Conservation (phyloP, 805 yeast species). For the Barnettozyma wickerhamii region DNA sequence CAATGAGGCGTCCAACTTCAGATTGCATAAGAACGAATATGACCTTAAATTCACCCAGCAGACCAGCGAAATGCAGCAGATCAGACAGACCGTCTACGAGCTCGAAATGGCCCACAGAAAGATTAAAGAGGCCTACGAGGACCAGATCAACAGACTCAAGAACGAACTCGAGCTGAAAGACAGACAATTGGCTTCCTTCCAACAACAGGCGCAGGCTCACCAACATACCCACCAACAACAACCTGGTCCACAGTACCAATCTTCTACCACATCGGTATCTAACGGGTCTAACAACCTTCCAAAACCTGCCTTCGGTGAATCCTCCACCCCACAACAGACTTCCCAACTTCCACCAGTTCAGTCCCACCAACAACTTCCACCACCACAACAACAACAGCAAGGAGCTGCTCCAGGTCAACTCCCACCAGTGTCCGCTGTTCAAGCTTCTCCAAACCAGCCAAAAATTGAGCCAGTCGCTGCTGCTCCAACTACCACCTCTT, state of each 20-base stretch:
- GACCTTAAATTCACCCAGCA: conserved; percentile 90
- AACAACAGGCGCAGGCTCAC: conserved; percentile 35
- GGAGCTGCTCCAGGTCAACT: conserved; percentile 25
- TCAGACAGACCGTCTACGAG: conserved; percentile 90
- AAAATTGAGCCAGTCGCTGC: conserved; percentile 21
- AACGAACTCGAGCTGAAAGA: conserved; percentile 81
- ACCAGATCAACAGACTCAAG: conserved; percentile 81
- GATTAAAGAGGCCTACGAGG: conserved; percentile 94
- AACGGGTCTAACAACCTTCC: conserved; percentile 24
- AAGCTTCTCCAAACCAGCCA: conserved; percentile 29
- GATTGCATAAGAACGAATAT: conserved; percentile 89
- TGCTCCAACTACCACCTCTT: conserved; percentile 15
- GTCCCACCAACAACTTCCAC: conserved; percentile 27
- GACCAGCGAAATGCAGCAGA: conserved; percentile 88
- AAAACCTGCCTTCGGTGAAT: conserved; percentile 20
- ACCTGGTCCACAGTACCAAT: conserved; percentile 13
- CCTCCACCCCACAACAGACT: conserved; percentile 29
- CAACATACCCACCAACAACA: conserved; percentile 18
- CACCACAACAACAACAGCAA: conserved; percentile 25
- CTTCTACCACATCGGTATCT: conserved; percentile 17
- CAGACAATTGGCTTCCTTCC: conserved; percentile 43
- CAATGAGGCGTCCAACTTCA: conserved; percentile 78
- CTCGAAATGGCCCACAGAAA: conserved; percentile 91
- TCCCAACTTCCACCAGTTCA: conserved; percentile 32
- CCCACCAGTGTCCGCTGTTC: conserved; percentile 14